Percentiles rank a stretch among this genome's conserved stretches.
phyloP scores from a whole-genome alignment of 768 basidiomycete species.

The Pseudohyphozyma bogoriensis region DNA sequence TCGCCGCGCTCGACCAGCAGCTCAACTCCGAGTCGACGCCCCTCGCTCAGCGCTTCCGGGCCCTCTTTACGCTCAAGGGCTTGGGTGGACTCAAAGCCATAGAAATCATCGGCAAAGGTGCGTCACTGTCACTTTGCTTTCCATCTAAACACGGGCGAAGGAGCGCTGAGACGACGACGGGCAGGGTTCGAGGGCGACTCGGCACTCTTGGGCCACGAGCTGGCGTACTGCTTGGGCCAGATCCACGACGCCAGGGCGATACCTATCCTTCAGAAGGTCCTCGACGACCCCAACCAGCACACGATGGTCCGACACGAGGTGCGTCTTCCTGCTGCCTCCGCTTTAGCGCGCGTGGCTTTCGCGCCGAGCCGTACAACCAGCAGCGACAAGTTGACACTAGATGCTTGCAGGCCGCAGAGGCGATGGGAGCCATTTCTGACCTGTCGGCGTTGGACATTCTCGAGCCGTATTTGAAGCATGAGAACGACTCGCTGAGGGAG shows the following conservation, averaged over 20 bases:
- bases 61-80: conserved; percentile 83
- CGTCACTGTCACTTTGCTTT: conserved; percentile 9
- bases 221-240: conserved; percentile 95
- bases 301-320: conserved; percentile 98
- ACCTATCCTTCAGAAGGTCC: conserved; percentile 63
- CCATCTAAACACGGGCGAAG: background rate
- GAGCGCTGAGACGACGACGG: background rate
- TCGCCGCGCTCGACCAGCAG: conserved; percentile 61
- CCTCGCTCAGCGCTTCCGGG: conserved; percentile 77
- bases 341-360: too few species aligned
- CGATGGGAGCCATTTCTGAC: conserved; percentile 85
- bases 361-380: background rate
- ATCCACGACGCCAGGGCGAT: conserved; percentile 64
- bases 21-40: conserved; percentile 69
- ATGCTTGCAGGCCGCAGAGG: conserved; percentile 93
- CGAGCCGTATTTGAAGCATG: conserved; percentile 59
- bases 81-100: conserved; percentile 56
- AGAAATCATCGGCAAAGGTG: conserved; percentile 73
- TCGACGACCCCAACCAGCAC: conserved; percentile 61
- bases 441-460: conserved; percentile 58
- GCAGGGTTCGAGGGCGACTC: conserved; percentile 77
- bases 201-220: conserved; percentile 86
- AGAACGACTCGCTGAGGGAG: conserved; percentile 60
- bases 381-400: background rate
- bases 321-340: background rate